Percentiles rank a stretch among this genome's conserved stretches.
phyloP scores from a whole-genome alignment of 179 eudicot genomes.

The Silene coronaria region DNA sequence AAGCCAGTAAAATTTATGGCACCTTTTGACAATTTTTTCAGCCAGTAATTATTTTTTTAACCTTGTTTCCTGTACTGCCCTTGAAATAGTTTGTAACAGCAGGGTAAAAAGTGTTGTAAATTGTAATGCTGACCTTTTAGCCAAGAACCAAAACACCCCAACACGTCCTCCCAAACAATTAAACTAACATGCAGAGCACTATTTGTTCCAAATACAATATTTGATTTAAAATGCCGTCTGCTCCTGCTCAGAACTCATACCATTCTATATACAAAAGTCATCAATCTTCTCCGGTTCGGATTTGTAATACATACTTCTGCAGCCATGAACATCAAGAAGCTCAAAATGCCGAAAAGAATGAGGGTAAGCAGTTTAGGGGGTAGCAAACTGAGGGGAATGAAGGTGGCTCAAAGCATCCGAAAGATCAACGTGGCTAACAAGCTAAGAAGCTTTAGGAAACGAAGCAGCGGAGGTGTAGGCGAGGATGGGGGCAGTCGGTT shows the following conservation, averaged over 20 bases:
- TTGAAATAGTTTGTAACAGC: too few species aligned
- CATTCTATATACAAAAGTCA: not conserved
- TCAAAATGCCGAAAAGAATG: slow-evolving; percentile 27
- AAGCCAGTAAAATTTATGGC: too few species aligned
- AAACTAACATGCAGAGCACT: not conserved
- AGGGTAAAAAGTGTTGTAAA: too few species aligned
- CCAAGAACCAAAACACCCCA: not conserved
- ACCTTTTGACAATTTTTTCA: too few species aligned
- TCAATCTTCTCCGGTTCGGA: not conserved
- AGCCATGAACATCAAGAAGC: slow-evolving; percentile 28
- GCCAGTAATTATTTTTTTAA: too few species aligned
- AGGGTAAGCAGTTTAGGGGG: slow-evolving; percentile 20
- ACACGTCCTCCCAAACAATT: not conserved
- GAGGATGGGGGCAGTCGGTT: slow-evolving; percentile 1
- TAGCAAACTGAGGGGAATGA: slow-evolving; percentile 27
- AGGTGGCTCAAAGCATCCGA: slow-evolving; percentile 24
- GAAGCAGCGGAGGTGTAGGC: not conserved
- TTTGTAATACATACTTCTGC: too few species aligned
- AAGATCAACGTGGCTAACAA: slow-evolving; percentile 21
- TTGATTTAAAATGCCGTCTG: not conserved
- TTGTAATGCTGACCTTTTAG: not conserved
- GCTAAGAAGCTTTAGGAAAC: slow-evolving; percentile 20
- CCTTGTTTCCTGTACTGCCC: too few species aligned
- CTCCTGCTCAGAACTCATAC: not conserved
- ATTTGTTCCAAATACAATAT: not conserved